Conservation (phyloP, 2,329 filamentous ascomycete genomes). For the Juglanconis oblonga region DNA sequence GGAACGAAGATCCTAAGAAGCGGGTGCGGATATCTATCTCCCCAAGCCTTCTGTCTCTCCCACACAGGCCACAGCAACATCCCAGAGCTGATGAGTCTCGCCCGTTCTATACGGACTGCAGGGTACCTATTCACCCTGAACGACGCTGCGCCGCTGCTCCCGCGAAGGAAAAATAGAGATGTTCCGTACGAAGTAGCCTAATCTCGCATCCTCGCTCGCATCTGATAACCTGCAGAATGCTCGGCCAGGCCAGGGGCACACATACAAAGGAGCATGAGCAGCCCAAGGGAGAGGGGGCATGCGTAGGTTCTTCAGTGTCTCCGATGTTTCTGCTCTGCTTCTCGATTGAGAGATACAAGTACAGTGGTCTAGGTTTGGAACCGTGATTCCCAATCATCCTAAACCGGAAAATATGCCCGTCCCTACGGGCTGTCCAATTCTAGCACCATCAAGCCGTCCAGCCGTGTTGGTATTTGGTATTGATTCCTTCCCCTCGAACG, state of each 20-base stretch:
- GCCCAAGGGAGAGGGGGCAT: not conserved
- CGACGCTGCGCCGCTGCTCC: too few species aligned
- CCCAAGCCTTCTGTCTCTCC: not conserved
- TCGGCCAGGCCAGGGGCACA: not conserved
- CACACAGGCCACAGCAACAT: too few species aligned
- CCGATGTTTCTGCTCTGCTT: not conserved
- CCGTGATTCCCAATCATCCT: conserved; percentile 5
- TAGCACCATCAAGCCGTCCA: conserved; percentile 7
- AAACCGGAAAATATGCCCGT: not conserved
- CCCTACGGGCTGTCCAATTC: conserved; percentile 5
- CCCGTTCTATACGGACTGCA: too few species aligned
- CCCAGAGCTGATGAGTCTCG: too few species aligned
- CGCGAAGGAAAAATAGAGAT: not conserved
- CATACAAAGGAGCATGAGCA: not conserved
- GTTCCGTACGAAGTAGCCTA: not conserved
- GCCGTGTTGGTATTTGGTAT: conserved; percentile 16
- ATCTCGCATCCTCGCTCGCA: not conserved
- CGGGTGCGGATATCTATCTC: not conserved
- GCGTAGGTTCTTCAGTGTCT: not conserved
- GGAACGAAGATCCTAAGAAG: not conserved
- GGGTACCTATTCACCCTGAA: too few species aligned
- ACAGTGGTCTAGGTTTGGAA: not conserved
- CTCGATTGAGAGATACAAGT: not conserved
- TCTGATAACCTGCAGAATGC: not conserved
- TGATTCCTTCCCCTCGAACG: conserved; percentile 13